phyloP scores from a whole-genome alignment of 1,284 basidiomycete species.

The Tremellales sp. region DNA sequence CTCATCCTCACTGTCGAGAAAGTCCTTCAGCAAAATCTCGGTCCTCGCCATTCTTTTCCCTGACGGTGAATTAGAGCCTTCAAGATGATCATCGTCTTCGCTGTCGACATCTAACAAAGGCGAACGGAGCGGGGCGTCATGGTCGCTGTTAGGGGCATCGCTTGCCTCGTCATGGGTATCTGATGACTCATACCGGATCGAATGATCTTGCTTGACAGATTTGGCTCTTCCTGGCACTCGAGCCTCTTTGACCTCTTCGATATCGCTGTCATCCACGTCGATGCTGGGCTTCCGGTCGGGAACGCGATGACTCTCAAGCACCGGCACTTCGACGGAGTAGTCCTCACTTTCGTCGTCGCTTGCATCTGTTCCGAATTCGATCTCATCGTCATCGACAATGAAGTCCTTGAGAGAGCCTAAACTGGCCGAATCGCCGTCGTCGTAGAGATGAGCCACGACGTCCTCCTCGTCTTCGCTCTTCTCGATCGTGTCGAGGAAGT shows the following conservation, averaged over 20 bases:
- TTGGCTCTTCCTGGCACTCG: too few species aligned
- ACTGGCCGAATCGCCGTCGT: slow-evolving; percentile 25
- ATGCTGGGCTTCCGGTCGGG: background rate
- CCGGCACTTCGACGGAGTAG: background rate
- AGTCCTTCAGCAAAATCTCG: slow-evolving; percentile 13
- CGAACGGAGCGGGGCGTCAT: too few species aligned
- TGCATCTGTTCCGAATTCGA: slow-evolving; percentile 12
- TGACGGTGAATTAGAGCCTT: too few species aligned
- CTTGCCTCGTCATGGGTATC: too few species aligned
- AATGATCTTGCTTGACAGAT: too few species aligned
- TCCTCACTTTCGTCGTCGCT: slow-evolving; percentile 7
- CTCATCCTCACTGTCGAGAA: slow-evolving; percentile 5
- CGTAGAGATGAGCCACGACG: too few species aligned
- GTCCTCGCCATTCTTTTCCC: slow-evolving; percentile 8
- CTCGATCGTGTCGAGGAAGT: background rate
- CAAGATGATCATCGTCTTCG: too few species aligned
- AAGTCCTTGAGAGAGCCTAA: slow-evolving; percentile 37
- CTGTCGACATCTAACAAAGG: too few species aligned
- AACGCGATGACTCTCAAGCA: too few species aligned
- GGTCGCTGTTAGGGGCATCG: too few species aligned
- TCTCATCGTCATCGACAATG: slow-evolving; percentile 40
- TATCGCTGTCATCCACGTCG: slow-evolving; percentile 5
- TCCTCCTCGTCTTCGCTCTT: slow-evolving; percentile 5
- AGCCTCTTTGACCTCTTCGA: background rate
- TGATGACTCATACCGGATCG: too few species aligned